Percentiles rank a stretch among this genome's conserved stretches.
phyloP scores from a whole-genome alignment of 331 rosid genomes.

The Arachis monticola region DNA sequence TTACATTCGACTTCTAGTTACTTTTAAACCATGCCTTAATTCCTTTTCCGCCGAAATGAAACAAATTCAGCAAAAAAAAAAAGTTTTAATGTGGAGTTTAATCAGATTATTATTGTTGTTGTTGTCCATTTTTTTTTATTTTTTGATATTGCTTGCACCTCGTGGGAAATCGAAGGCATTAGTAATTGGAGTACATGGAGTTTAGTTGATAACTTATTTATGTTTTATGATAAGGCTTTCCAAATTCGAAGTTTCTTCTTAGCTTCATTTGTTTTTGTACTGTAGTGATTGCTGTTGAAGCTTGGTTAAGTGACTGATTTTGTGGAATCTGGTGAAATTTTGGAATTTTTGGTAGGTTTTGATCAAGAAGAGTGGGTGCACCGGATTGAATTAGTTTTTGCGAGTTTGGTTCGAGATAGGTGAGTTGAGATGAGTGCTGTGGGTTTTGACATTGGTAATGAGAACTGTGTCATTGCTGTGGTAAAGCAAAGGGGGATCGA shows the following conservation, averaged over 20 bases:
- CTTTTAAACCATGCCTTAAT: not conserved
- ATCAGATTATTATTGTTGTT: not conserved
- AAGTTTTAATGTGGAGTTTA: conserved; percentile 25
- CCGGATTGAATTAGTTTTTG: conserved; percentile 33
- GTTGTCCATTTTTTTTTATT: conserved; percentile 5
- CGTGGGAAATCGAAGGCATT: conserved; percentile 24
- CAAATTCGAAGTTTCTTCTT: conserved; percentile 38
- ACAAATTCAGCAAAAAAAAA: not conserved
- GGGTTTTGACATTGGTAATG: conserved; percentile 97
- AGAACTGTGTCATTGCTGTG: conserved; percentile 92
- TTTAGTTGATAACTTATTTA: not conserved
- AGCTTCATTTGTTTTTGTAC: conserved; percentile 17
- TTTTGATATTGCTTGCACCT: conserved; percentile 14
- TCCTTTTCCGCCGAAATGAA: not conserved
- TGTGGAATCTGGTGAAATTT: conserved; percentile 26
- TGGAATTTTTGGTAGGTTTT: conserved; percentile 25
- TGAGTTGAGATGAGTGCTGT: conserved; percentile 74
- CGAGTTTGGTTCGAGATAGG: conserved; percentile 5
- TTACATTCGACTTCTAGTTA: conserved; percentile 23
- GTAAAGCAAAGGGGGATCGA: conserved; percentile 93
- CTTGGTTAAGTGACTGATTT: conserved; percentile 37
- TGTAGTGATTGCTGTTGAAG: conserved; percentile 37
- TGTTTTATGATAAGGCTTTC: not conserved
- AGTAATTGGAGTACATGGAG: not conserved
- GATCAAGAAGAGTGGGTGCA: conserved; percentile 32